Evolutionary conservation across 805 yeast species (phyloP), one percentile per base, ranked within the genome.

Genomic region (Candida arabinofermentans): DNA sequence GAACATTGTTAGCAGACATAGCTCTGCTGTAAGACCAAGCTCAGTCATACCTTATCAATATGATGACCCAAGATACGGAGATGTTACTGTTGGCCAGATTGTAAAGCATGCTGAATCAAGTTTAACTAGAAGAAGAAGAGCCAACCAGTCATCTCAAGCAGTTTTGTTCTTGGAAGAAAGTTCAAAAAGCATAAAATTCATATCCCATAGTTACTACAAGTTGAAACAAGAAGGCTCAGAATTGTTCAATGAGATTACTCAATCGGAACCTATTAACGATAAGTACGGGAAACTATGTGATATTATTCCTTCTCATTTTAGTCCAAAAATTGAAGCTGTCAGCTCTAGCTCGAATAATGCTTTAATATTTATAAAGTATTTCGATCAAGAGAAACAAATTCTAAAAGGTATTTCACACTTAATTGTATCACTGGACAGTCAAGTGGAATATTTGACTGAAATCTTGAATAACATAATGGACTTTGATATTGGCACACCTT

Each of bases 1-100:
- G 81, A 64, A 74, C 18, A 70, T 86, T 66, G 75, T 74, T 12
- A 77, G 75, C 51, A 72, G 96, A 37, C 77, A 81, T 49, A 86
- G 87, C 59, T 75, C 73, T 46, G 85, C 96, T 0, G 63, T 75
- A 37, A 72, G 96, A 50, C 76, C 87, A 1, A 81, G 77, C 43
- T 45, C 62, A 5, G 69, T 69, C 3, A 47, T 79, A 6, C 59
- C 60, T 13, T 50, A 54, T 16, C 47, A 40, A 10, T 44, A 45
- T 33, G 55, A 47, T 48, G 37, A 57, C 58, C 30, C 56, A 44
- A 36, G 61, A 52, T 38, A 40, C 18, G 56, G 41, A 6, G 62
- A 67, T 12, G 36, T 64, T 8, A 67, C 80, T 0, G 65, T 86
- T 17, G 81, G 74, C 27, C 75, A 75, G 32, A 69, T 81, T 2